A percentile compares a stretch with the other conserved stretches of the same genome.
Evolutionary conservation across 257 asterid species (phyloP).

Genomic region (Handroanthus guayacan): DNA sequence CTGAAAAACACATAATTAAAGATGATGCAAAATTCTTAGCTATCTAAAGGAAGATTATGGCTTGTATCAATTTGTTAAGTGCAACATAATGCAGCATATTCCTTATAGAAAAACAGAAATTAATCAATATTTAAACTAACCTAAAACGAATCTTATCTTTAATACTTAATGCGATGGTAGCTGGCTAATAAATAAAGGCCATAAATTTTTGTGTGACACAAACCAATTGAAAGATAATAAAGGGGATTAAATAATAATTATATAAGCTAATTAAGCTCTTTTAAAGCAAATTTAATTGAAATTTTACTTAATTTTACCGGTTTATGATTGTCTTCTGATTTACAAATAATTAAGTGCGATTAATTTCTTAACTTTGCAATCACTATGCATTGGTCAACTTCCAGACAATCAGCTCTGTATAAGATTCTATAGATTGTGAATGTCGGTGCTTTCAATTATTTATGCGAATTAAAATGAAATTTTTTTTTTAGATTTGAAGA

Average conservation of each 20-base stretch:
- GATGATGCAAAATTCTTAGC: slow-evolving; percentile 25
- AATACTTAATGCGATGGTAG: slow-evolving; percentile 22
- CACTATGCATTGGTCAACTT: slow-evolving; percentile 34
- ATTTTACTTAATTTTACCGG: not conserved
- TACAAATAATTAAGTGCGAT: not conserved
- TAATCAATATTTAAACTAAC: slow-evolving; percentile 24
- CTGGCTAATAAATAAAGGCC: not conserved
- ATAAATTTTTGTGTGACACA: not conserved
- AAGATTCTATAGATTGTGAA: slow-evolving; percentile 23
- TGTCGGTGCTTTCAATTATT: slow-evolving; percentile 16
- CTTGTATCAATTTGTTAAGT: not conserved
- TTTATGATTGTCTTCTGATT: not conserved
- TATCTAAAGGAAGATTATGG: slow-evolving; percentile 38
- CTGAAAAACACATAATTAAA: not conserved
- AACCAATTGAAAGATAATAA: not conserved
- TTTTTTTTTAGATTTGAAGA: too few species aligned
- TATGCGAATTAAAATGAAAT: too few species aligned
- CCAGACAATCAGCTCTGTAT: slow-evolving; percentile 40
- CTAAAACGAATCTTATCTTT: slow-evolving; percentile 36
- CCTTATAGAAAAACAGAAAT: not conserved
- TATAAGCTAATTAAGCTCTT: too few species aligned
- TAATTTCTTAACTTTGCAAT: not conserved
- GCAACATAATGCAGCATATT: slow-evolving; percentile 38
- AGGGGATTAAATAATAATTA: not conserved
- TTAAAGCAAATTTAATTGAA: not conserved